phyloP scores from a whole-genome alignment of 2,329 filamentous ascomycete species.

The Microdochium nivale region DNA sequence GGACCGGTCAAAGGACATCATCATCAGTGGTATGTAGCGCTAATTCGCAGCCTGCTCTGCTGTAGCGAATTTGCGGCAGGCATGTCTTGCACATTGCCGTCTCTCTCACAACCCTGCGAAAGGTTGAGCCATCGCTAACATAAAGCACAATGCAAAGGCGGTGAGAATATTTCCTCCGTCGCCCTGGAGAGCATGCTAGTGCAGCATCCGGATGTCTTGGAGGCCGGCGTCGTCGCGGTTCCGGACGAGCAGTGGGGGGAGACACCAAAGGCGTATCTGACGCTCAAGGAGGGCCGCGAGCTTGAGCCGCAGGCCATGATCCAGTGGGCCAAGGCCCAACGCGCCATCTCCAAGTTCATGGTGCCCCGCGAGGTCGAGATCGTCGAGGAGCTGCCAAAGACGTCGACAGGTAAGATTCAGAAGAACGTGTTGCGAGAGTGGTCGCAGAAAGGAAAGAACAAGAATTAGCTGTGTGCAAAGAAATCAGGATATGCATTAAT shows the following conservation, averaged over 20 bases:
- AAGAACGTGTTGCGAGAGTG: conserved; percentile 89
- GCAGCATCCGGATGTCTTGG: conserved; percentile 80
- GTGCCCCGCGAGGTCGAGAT: conserved; percentile 65
- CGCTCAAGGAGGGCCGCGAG: conserved; percentile 58
- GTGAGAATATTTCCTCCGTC: conserved; percentile 94
- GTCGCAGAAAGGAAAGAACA: conserved; percentile 46
- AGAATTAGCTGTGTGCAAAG: background rate
- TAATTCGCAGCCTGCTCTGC: too few relatives aligned
- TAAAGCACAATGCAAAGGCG: conserved; percentile 45
- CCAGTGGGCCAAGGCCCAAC: conserved; percentile 74
- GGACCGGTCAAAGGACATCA: conserved; percentile 94
- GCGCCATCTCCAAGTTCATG: conserved; percentile 87
- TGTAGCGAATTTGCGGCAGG: too few relatives aligned
- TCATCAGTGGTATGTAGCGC: conserved; percentile 68
- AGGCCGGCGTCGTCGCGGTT: conserved; percentile 85
- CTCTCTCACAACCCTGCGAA: background rate
- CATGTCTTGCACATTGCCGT: background rate
- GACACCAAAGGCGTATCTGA: conserved; percentile 88
- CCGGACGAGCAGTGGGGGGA: conserved; percentile 91
- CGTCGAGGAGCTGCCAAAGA: conserved; percentile 86
- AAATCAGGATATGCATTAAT: background rate
- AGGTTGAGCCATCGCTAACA: background rate
- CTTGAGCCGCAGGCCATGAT: conserved; percentile 64
- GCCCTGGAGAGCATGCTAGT: conserved; percentile 85
- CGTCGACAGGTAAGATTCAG: conserved; percentile 90